Evolutionary conservation across 768 basidiomycete species (phyloP).

Genomic region (Mycena latifolia): DNA sequence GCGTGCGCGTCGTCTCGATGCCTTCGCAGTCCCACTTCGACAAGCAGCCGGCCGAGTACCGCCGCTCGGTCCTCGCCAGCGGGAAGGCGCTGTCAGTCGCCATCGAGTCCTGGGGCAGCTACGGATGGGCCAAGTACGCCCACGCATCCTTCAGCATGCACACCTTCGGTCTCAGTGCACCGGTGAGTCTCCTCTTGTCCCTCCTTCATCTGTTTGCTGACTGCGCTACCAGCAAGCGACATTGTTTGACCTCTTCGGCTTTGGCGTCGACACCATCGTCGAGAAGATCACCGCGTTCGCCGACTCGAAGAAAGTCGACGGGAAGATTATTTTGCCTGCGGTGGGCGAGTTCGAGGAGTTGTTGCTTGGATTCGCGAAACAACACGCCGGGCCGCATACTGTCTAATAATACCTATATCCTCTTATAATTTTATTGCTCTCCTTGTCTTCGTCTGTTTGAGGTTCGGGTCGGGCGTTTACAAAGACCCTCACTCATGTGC

Average conservation of each 20-base stretch:
- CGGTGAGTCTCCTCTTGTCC: neutral
- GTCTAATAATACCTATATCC: neutral
- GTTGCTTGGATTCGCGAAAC: slow-evolving; percentile 26
- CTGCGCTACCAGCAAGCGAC: neutral
- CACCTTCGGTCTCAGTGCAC: slow-evolving; percentile 29
- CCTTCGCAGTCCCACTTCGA: slow-evolving; percentile 27
- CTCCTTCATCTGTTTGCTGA: neutral
- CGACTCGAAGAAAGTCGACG: slow-evolving; percentile 18
- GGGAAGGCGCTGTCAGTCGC: slow-evolving; percentile 26
- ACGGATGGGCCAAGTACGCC: slow-evolving; percentile 32
- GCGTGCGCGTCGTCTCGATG: slow-evolving; percentile 33
- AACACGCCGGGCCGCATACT: slow-evolving; percentile 11
- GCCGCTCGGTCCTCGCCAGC: slow-evolving; percentile 5
- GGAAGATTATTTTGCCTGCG: slow-evolving; percentile 23
- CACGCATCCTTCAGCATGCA: slow-evolving; percentile 31
- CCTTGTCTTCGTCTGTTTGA: too few relatives aligned
- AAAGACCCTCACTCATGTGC: too few relatives aligned
- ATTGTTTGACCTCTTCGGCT: slow-evolving; percentile 33
- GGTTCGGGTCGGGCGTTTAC: too few relatives aligned
- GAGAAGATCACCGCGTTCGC: slow-evolving; percentile 26
- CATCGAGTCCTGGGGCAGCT: slow-evolving; percentile 26
- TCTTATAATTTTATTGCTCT: too few relatives aligned
- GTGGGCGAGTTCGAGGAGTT: slow-evolving; percentile 36
- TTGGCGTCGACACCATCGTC: slow-evolving; percentile 24
- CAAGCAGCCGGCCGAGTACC: slow-evolving; percentile 24